These are phyloP conservation scores for Davidsoniella eucalypti DNA, from an alignment of 2,329 filamentous ascomycete species.

Conservation along the genomic window DNA sequence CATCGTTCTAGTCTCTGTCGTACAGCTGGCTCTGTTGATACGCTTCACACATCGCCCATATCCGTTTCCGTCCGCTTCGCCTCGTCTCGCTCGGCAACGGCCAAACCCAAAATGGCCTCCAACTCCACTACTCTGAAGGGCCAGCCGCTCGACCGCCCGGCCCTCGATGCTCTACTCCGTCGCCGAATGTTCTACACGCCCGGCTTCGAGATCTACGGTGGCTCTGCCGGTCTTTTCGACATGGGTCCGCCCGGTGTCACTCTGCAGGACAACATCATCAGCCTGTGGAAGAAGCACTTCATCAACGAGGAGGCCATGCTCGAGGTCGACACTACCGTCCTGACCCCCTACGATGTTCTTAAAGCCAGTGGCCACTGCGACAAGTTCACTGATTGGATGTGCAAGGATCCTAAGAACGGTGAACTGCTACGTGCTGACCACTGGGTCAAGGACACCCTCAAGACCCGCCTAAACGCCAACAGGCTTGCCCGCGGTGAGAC, in stretches of 20 bases:
- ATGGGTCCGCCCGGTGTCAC: slow-evolving; percentile 81
- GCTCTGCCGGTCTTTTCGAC: slow-evolving; percentile 78
- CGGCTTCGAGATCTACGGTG: slow-evolving; percentile 88
- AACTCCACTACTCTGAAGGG: slow-evolving; percentile 66
- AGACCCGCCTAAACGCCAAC: slow-evolving; percentile 72
- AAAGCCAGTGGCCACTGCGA: slow-evolving; percentile 96
- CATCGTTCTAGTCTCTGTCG: slow-evolving; percentile 1
- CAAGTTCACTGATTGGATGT: slow-evolving; percentile 98
- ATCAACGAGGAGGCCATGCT: slow-evolving; percentile 89
- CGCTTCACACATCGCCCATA: too few species aligned
- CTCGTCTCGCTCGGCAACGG: slow-evolving; percentile 7
- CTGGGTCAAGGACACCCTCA: slow-evolving; percentile 86
- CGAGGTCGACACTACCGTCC: slow-evolving; percentile 82
- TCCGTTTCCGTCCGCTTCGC: not conserved
- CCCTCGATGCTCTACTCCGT: slow-evolving; percentile 71
- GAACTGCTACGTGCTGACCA: slow-evolving; percentile 95
- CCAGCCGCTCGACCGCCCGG: slow-evolving; percentile 68
- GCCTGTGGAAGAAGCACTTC: slow-evolving; percentile 86
- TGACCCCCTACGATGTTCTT: slow-evolving; percentile 84
- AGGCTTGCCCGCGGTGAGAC: slow-evolving; percentile 81
- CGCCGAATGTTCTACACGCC: slow-evolving; percentile 90
- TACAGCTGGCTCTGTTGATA: not conserved
- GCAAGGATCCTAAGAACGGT: slow-evolving; percentile 93
- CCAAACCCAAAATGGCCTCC: slow-evolving; percentile 27
- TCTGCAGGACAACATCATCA: slow-evolving; percentile 74